Evolutionary conservation across 2,329 filamentous ascomycete species (phyloP).

Genomic region (Colletotrichum cereale): DNA sequence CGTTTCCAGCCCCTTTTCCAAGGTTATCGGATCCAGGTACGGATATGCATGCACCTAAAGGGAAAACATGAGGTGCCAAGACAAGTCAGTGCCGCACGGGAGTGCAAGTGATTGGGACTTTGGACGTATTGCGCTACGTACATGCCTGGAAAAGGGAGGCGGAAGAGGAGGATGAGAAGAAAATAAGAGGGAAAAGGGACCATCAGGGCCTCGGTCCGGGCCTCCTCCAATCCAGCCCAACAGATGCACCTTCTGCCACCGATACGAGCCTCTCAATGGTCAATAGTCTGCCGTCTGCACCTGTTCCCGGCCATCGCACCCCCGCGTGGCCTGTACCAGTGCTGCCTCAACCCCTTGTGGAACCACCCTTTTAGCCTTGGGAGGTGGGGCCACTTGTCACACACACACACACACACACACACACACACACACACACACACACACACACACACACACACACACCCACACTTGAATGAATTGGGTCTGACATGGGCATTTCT

Average conservation of each 20-base stretch:
- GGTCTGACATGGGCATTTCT: background rate
- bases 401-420: no score
- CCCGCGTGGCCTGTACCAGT: conserved; percentile 3
- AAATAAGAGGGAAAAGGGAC: background rate
- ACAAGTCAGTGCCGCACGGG: conserved; percentile 10
- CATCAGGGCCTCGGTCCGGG: no score
- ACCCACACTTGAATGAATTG: background rate
- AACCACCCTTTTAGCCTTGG: background rate
- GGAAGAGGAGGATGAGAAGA: background rate
- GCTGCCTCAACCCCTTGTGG: background rate
- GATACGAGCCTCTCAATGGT: conserved; percentile 6
- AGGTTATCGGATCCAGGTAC: background rate
- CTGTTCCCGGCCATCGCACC: background rate
- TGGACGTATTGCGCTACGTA: background rate
- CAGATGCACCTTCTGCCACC: background rate
- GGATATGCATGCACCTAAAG: background rate
- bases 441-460: no score
- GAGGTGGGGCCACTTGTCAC: background rate
- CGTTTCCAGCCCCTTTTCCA: background rate
- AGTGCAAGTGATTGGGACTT: background rate
- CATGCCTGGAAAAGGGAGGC: background rate
- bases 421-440: no score
- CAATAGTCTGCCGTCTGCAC: background rate
- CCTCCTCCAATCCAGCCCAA: conserved; percentile 7
- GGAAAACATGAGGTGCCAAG: conserved; percentile 19